Conservation (phyloP, 176 grass and related monocot species). For the Neostapfia colusana region DNA sequence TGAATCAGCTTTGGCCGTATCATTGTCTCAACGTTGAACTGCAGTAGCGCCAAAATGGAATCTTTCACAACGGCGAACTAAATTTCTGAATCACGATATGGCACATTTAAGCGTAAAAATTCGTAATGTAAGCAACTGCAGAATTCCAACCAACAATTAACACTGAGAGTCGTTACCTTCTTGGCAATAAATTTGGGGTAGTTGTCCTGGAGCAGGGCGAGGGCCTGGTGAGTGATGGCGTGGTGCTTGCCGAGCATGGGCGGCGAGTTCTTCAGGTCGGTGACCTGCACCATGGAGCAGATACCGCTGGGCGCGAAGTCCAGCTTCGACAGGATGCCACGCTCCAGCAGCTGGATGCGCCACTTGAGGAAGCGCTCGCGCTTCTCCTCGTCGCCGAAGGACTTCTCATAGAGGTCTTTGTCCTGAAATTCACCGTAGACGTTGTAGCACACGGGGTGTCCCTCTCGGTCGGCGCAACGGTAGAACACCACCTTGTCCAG, state of each 20-base stretch:
- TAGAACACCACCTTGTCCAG: conserved; percentile 83
- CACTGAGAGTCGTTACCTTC: conserved; percentile 54
- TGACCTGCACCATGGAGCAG: conserved; percentile 95
- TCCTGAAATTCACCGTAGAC: conserved; percentile 94
- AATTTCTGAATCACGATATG: not conserved
- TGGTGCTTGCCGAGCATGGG: conserved; percentile 91
- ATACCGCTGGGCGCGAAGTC: conserved; percentile 77
- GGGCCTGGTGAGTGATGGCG: conserved; percentile 73
- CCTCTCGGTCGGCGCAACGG: conserved; percentile 65
- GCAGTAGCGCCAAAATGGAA: conserved; percentile 15
- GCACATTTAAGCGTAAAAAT: not conserved
- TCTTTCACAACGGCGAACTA: not conserved
- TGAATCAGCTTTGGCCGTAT: conserved; percentile 37
- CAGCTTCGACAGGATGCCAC: conserved; percentile 72
- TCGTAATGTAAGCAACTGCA: not conserved
- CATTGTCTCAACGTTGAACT: conserved; percentile 38
- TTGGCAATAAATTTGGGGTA: conserved; percentile 98
- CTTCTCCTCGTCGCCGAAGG: conserved; percentile 90
- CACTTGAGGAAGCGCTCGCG: conserved; percentile 94
- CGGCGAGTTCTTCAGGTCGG: conserved; percentile 94
- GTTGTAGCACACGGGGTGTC: conserved; percentile 95
- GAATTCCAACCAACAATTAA: not conserved
- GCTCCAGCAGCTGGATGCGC: conserved; percentile 94
- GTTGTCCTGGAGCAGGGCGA: conserved; percentile 88
- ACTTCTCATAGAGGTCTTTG: conserved; percentile 97